phyloP scores from a whole-genome alignment of 2,329 filamentous ascomycete species.

The Bipolaris bicolor region DNA sequence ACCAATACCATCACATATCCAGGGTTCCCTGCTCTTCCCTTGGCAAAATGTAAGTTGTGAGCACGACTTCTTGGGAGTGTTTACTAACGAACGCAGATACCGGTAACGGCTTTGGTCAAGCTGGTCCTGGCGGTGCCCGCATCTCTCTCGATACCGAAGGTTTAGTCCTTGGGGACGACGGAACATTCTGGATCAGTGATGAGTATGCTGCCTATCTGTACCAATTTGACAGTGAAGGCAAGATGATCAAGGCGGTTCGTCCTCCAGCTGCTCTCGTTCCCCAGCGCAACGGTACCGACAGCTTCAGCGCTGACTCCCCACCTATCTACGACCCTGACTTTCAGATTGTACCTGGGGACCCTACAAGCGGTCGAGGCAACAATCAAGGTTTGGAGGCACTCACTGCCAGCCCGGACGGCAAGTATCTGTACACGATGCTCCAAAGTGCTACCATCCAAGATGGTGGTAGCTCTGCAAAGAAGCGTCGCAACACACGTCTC shows the following conservation, averaged over 20 bases:
- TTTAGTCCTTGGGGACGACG: conserved; percentile 64
- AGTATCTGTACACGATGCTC: conserved; percentile 67
- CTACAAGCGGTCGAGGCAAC: conserved; percentile 68
- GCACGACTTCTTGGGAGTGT: too few relatives aligned
- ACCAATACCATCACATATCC: conserved; percentile 52
- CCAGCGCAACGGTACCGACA: conserved; percentile 63
- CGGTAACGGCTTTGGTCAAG: conserved; percentile 71
- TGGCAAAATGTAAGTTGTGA: conserved; percentile 57
- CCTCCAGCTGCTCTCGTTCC: conserved; percentile 71
- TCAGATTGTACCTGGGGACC: conserved; percentile 61
- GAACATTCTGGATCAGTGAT: conserved; percentile 70
- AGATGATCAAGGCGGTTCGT: conserved; percentile 67
- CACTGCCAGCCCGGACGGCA: conserved; percentile 67
- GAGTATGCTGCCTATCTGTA: conserved; percentile 72
- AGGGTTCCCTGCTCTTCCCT: conserved; percentile 67
- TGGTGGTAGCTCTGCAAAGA: conserved; percentile 62
- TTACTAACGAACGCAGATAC: conserved; percentile 45
- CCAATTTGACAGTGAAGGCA: conserved; percentile 64
- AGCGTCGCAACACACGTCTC: conserved; percentile 64
- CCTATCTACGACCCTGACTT: conserved; percentile 63
- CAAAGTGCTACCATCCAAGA: conserved; percentile 64
- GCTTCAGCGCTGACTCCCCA: conserved; percentile 69
- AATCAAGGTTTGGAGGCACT: conserved; percentile 79
- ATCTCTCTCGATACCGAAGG: conserved; percentile 71
- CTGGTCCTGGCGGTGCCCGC: conserved; percentile 64